Evolutionary conservation across 2,329 filamentous ascomycete genomes (phyloP).

Genomic region (Epichloe elymi): DNA sequence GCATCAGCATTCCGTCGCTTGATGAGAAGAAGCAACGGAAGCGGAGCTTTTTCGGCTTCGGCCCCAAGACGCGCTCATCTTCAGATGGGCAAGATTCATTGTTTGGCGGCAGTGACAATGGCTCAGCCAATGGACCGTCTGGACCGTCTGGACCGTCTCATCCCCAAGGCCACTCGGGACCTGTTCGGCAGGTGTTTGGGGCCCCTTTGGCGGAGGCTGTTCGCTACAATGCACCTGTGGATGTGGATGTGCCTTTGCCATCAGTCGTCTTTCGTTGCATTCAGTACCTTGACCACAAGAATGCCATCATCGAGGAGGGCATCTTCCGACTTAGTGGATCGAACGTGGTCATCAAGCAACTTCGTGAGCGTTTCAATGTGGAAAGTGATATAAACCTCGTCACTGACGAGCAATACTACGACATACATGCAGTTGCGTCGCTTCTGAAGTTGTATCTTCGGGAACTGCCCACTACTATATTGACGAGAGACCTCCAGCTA

Average conservation of each 20-base stretch:
- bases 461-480: conserved; percentile 79
- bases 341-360: conserved; percentile 79
- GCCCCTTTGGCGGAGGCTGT: conserved; percentile 78
- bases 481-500: conserved; percentile 80
- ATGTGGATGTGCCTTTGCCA: conserved; percentile 64
- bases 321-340: conserved; percentile 97
- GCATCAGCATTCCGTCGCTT: conserved; percentile 32
- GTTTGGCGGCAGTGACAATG: conserved; percentile 35
- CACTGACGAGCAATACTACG: conserved; percentile 72
- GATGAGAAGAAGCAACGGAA: conserved; percentile 77
- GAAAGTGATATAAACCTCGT: conserved; percentile 87
- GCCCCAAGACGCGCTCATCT: conserved; percentile 44
- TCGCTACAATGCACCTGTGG: conserved; percentile 59
- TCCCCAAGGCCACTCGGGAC: conserved; percentile 32
- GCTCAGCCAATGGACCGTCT: conserved; percentile 25
- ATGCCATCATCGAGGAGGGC: conserved; percentile 75
- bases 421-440: conserved; percentile 91
- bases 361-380: conserved; percentile 84
- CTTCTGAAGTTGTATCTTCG: conserved; percentile 88
- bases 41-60: conserved; percentile 60
- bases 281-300: conserved; percentile 76
- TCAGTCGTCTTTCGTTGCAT: conserved; percentile 93
- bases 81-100: conserved; percentile 45
- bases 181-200: conserved; percentile 66
- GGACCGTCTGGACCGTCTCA: conserved; percentile 17